Percentiles rank a stretch among this genome's conserved stretches.
These are phyloP conservation scores for Lasiosphaeris hirsuta DNA, from an alignment of 495 filamentous ascomycete genomes.

Conservation along the genomic window DNA sequence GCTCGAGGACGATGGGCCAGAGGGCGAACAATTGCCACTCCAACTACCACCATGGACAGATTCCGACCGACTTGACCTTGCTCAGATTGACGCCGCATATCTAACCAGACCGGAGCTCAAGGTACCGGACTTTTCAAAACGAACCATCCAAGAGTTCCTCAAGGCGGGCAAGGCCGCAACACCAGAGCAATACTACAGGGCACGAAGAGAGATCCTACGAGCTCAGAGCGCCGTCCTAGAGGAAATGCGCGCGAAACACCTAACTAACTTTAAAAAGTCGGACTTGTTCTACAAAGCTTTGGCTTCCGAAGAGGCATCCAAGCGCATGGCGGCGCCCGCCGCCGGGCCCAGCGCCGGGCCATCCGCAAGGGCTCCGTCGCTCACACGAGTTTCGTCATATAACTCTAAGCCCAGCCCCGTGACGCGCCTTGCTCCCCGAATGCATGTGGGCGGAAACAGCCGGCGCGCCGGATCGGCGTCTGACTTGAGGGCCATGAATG, in stretches of 20 bases:
- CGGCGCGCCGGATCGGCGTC: conserved; percentile 44
- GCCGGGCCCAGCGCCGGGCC: conserved; percentile 27
- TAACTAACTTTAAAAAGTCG: conserved; percentile 82
- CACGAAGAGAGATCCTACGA: conserved; percentile 73
- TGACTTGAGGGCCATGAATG: conserved; percentile 35
- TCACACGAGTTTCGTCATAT: conserved; percentile 33
- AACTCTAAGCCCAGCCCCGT: conserved; percentile 40
- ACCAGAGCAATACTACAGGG: conserved; percentile 75
- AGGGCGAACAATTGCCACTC: conserved; percentile 60
- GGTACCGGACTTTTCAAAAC: conserved; percentile 63
- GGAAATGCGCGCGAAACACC: conserved; percentile 73
- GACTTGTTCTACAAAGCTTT: conserved; percentile 95
- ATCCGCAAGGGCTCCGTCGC: conserved; percentile 22
- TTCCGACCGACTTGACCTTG: conserved; percentile 80
- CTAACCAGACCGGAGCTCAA: conserved; percentile 77
- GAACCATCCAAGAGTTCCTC: conserved; percentile 71
- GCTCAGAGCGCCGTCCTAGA: conserved; percentile 82
- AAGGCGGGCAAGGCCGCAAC: conserved; percentile 71
- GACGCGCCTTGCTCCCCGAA: conserved; percentile 36
- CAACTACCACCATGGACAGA: conserved; percentile 72
- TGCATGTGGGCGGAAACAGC: conserved; percentile 26
- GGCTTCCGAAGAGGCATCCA: conserved; percentile 77
- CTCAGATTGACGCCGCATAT: conserved; percentile 86
- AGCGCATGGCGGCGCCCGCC: conserved; percentile 27
- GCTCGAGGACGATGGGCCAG: conserved; percentile 77